Percentiles rank a stretch among this genome's conserved stretches.
Evolutionary conservation across 495 filamentous ascomycete species (phyloP).

Genomic region (Penicillium steckii): DNA sequence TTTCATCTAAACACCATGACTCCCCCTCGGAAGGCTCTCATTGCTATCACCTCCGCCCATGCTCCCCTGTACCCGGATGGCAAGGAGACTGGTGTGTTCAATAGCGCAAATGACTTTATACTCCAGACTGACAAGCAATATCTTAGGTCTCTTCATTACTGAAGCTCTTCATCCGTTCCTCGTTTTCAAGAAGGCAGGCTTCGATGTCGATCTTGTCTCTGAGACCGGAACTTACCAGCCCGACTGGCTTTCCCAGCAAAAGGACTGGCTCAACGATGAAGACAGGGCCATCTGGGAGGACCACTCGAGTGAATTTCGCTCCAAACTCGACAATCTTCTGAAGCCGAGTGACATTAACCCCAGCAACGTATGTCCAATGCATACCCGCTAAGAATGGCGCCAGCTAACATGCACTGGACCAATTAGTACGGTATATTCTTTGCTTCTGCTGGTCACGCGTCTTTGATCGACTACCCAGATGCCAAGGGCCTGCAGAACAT

Average conservation of each 20-base stretch:
- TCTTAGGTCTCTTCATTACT: slow-evolving; percentile 40
- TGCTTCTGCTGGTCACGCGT: slow-evolving; percentile 48
- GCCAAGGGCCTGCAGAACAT: slow-evolving; percentile 43
- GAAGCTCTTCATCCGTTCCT: slow-evolving; percentile 51
- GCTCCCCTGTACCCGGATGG: background rate
- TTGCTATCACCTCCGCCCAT: background rate
- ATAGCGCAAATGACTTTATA: background rate
- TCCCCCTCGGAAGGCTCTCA: background rate
- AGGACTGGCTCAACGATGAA: slow-evolving; percentile 39
- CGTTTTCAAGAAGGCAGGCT: slow-evolving; percentile 43
- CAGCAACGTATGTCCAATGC: slow-evolving; percentile 6
- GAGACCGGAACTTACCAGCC: slow-evolving; percentile 46
- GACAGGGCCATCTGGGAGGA: slow-evolving; percentile 42
- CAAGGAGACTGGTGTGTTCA: background rate
- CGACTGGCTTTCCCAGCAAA: slow-evolving; percentile 44
- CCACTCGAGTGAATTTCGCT: slow-evolving; percentile 36
- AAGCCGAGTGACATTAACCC: slow-evolving; percentile 26
- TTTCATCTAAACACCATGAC: background rate
- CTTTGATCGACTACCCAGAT: slow-evolving; percentile 47
- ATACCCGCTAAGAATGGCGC: too few species aligned
- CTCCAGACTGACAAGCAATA: background rate
- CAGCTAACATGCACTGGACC: background rate
- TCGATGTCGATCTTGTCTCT: slow-evolving; percentile 50
- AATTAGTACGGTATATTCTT: slow-evolving; percentile 42
- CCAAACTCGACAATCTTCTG: slow-evolving; percentile 33